These are phyloP conservation scores for Mixia osmundae DNA, from an alignment of 1,284 basidiomycete species.

Conservation along the genomic window DNA sequence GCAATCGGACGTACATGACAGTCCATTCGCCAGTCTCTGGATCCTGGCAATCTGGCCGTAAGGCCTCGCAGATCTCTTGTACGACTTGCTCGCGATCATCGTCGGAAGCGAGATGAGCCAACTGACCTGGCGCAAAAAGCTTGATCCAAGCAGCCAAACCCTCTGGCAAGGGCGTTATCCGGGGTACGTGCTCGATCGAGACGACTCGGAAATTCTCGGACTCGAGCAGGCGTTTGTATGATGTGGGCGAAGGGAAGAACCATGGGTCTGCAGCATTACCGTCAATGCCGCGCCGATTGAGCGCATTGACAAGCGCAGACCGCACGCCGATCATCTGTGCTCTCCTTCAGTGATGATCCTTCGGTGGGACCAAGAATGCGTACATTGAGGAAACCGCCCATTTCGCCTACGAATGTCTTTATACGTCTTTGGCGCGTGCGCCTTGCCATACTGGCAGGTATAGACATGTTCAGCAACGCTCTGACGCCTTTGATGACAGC, in stretches of 20 bases:
- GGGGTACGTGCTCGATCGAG: constrained; percentile 36
- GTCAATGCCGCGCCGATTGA: constrained; percentile 34
- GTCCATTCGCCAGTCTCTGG: constrained; percentile 37
- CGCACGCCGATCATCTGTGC: constrained; percentile 41
- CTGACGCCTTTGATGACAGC: constrained; percentile 38
- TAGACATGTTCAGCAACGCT: constrained; percentile 41
- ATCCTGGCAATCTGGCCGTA: constrained; percentile 10
- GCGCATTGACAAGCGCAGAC: constrained; percentile 33
- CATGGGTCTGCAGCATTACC: constrained; percentile 43
- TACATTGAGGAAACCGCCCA: constrained; percentile 53
- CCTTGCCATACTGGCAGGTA: constrained; percentile 26
- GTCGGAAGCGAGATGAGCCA: constrained; percentile 32
- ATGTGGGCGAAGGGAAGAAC: constrained; percentile 49
- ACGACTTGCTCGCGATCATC: constrained; percentile 36
- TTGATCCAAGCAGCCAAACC: constrained; percentile 44
- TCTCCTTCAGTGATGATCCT: too few species aligned
- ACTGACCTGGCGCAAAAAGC: constrained; percentile 37
- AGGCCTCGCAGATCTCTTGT: constrained; percentile 32
- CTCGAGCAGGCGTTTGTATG: constrained; percentile 40
- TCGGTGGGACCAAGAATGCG: too few species aligned
- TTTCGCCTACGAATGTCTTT: constrained; percentile 18
- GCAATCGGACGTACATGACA: constrained; percentile 44
- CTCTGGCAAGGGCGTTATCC: constrained; percentile 38
- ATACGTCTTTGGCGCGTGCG: too few species aligned
- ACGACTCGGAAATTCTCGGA: constrained; percentile 33